A percentile compares a stretch with the other conserved stretches of the same genome.
Evolutionary conservation across 2,329 filamentous ascomycete species (phyloP).

Genomic region (Aspergillus pseudonomiae): DNA sequence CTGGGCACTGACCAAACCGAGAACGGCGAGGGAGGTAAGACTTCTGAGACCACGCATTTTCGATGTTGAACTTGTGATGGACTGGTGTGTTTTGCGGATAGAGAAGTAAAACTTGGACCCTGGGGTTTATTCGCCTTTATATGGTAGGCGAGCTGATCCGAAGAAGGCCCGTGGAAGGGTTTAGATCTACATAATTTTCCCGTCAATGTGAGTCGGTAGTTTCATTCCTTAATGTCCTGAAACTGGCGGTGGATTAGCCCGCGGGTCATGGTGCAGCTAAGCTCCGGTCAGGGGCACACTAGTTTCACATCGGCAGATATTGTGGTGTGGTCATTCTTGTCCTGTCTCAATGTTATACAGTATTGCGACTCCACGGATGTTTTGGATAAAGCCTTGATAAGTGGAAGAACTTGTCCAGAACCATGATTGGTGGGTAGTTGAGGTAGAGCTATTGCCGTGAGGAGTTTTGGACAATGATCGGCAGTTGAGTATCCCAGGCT

Average conservation of each 20-base stretch:
- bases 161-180: not conserved
- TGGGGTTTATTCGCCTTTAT: not conserved
- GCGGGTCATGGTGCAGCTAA: constrained; percentile 1
- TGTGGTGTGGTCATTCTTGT: not conserved
- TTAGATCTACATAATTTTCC: not conserved
- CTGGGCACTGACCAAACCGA: constrained; percentile 19
- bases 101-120: not conserved
- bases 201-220: not conserved
- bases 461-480: not conserved
- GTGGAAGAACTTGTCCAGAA: not conserved
- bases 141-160: not conserved
- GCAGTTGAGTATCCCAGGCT: not conserved
- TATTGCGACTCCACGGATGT: not conserved
- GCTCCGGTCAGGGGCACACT: constrained; percentile 6
- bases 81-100: not conserved
- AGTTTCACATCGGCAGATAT: not conserved
- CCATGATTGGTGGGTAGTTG: not conserved
- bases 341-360: not conserved
- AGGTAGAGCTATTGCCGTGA: not conserved
- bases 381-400: not conserved
- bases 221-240: not conserved
- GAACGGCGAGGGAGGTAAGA: constrained; percentile 18
- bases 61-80: not conserved
- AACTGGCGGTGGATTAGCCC: not conserved
- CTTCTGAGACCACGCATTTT: not conserved